phyloP scores from a whole-genome alignment of 805 yeast genomes.

The Komagataella populi region DNA sequence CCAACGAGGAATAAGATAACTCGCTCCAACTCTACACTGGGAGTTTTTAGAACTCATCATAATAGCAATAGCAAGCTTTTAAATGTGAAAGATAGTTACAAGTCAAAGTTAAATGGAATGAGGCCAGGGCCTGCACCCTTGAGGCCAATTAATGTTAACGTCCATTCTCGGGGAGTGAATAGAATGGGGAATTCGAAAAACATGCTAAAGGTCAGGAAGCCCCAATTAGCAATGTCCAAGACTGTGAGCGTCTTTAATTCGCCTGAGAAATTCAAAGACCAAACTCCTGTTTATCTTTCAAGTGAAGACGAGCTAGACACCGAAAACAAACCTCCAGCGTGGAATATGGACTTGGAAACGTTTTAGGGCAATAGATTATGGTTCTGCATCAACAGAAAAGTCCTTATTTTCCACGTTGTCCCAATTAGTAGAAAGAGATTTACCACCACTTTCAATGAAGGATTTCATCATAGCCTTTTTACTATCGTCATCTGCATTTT shows the following conservation, averaged over 20 bases:
- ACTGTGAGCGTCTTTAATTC: background rate
- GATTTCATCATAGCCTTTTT: slow-evolving; percentile 95
- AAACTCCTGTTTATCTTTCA: background rate
- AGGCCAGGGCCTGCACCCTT: background rate
- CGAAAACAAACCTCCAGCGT: background rate
- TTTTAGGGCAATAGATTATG: too few species aligned
- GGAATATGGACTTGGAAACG: background rate
- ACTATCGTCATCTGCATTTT: slow-evolving; percentile 77
- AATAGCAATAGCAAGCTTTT: background rate
- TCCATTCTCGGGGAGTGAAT: background rate
- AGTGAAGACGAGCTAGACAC: background rate
- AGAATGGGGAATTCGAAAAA: background rate
- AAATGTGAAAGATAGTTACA: background rate
- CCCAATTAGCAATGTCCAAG: background rate
- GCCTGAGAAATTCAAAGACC: background rate
- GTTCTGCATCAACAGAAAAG: background rate
- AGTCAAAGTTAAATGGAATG: background rate
- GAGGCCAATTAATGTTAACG: background rate
- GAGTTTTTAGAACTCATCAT: background rate
- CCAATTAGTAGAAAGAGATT: slow-evolving; percentile 91
- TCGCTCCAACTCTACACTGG: background rate
- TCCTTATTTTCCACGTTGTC: slow-evolving; percentile 44
- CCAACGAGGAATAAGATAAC: background rate
- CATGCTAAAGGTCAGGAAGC: background rate
- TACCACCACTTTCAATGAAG: slow-evolving; percentile 86